Conservation (phyloP, 352 stramenopile genomes). For the Aphanomyces stellatus region DNA sequence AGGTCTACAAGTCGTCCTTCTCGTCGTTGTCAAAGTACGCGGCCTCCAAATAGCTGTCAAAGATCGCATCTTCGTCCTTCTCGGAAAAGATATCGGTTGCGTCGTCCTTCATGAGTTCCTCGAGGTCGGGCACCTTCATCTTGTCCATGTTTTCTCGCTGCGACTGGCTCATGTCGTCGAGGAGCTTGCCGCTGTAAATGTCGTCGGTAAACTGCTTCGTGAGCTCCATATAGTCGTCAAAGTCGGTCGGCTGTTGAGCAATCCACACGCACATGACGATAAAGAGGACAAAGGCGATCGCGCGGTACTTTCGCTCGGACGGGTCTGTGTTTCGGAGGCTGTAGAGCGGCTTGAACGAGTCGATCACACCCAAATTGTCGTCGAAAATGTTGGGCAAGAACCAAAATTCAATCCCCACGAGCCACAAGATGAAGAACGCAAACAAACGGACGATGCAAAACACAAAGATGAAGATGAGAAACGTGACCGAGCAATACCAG, state of each 20-base stretch:
- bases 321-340: conserved; percentile 72
- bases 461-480: conserved; percentile 97
- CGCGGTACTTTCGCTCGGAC: conserved; percentile 93
- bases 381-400: conserved; percentile 99
- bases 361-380: conserved; percentile 94
- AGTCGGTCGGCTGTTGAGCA: conserved; percentile 98
- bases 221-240: conserved; percentile 97
- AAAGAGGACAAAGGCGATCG: conserved; percentile 88
- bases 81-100: conserved; percentile 23
- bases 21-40: conserved; percentile 24
- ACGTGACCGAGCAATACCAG: conserved; percentile 98
- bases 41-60: conserved; percentile 15
- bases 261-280: conserved; percentile 96
- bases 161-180: conserved; percentile 97
- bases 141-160: conserved; percentile 98
- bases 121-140: conserved; percentile 84
- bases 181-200: conserved; percentile 97
- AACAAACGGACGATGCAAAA: conserved; percentile 93
- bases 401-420: conserved; percentile 96
- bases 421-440: conserved; percentile 95
- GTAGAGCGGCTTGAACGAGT: conserved; percentile 97
- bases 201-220: conserved; percentile 99
- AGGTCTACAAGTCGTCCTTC: conserved; percentile 18
- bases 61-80: conserved; percentile 24
- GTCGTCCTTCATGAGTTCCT: conserved; percentile 79